Conservation (phyloP, 176 grass and related monocot species). For the Pontederia paniculata region DNA sequence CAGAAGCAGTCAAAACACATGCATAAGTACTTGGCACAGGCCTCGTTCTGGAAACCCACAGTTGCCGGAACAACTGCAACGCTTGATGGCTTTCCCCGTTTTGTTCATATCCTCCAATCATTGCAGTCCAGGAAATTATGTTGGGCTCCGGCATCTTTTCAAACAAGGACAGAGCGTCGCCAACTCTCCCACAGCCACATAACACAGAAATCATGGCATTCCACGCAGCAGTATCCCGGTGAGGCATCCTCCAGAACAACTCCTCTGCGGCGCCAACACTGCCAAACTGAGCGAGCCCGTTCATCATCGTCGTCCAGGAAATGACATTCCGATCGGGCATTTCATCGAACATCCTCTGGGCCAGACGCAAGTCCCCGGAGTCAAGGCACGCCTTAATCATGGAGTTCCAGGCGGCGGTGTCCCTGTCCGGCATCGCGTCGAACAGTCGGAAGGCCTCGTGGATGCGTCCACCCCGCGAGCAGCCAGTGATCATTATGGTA, state of each 20-base stretch:
- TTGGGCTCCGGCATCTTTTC: constrained; percentile 27
- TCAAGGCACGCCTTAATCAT: constrained; percentile 32
- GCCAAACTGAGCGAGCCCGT: constrained; percentile 14
- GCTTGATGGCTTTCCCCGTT: constrained; percentile 28
- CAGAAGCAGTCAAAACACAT: constrained; percentile 39
- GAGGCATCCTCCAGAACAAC: constrained; percentile 28
- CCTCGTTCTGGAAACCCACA: constrained; percentile 49
- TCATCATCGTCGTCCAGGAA: constrained; percentile 43
- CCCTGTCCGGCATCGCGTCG: constrained; percentile 33
- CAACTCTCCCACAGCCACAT: constrained; percentile 17
- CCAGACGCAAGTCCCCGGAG: constrained; percentile 34
- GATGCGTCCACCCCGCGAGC: constrained; percentile 11
- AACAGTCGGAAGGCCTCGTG: constrained; percentile 43
- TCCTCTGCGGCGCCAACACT: constrained; percentile 16
- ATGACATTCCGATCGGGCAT: constrained; percentile 47
- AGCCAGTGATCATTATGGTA: constrained; percentile 12
- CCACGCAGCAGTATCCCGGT: constrained; percentile 28
- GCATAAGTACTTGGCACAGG: constrained; percentile 35
- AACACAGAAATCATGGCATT: constrained; percentile 25
- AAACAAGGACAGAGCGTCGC: constrained; percentile 21
- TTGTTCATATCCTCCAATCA: constrained; percentile 55
- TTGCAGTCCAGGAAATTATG: constrained; percentile 45
- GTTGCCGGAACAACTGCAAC: constrained; percentile 36
- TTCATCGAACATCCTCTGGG: constrained; percentile 30
- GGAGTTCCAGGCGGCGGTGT: constrained; percentile 41